phyloP scores from a whole-genome alignment of 306 rosid species.

The Casuarina glauca region DNA sequence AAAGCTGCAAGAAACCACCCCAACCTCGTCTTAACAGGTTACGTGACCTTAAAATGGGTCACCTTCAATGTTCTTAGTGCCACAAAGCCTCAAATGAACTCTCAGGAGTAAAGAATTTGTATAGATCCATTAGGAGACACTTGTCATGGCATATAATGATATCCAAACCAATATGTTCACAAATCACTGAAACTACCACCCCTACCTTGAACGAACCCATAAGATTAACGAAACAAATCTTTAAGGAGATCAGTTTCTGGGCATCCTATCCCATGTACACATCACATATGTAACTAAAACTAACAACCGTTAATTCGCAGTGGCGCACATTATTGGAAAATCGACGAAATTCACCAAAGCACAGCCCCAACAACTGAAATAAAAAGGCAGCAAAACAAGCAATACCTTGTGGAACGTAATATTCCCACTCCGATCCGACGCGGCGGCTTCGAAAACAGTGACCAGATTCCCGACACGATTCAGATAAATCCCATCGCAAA shows the following conservation, averaged over 20 bases:
- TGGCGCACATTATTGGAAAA: neutral
- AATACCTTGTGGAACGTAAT: conserved; percentile 85
- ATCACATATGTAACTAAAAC: neutral
- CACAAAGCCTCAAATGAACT: neutral
- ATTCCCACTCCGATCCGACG: conserved; percentile 77
- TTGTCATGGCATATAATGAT: neutral
- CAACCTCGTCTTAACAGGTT: neutral
- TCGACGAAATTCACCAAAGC: neutral
- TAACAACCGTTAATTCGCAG: neutral
- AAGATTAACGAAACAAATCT: neutral
- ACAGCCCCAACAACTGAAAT: neutral
- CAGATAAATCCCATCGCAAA: conserved; percentile 88
- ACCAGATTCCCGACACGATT: conserved; percentile 82
- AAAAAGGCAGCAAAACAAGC: neutral
- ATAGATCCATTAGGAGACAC: neutral
- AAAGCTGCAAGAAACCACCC: neutral
- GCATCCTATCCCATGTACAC: neutral
- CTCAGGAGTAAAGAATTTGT: neutral
- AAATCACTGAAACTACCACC: neutral
- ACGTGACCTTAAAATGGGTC: neutral
- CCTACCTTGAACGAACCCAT: neutral
- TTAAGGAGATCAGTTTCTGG: neutral
- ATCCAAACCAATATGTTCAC: neutral
- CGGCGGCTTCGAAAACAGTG: conserved; percentile 77
- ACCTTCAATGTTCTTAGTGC: neutral